These are phyloP conservation scores for Lasiosphaeria miniovina DNA, from an alignment of 495 filamentous ascomycete species.

Conservation along the genomic window DNA sequence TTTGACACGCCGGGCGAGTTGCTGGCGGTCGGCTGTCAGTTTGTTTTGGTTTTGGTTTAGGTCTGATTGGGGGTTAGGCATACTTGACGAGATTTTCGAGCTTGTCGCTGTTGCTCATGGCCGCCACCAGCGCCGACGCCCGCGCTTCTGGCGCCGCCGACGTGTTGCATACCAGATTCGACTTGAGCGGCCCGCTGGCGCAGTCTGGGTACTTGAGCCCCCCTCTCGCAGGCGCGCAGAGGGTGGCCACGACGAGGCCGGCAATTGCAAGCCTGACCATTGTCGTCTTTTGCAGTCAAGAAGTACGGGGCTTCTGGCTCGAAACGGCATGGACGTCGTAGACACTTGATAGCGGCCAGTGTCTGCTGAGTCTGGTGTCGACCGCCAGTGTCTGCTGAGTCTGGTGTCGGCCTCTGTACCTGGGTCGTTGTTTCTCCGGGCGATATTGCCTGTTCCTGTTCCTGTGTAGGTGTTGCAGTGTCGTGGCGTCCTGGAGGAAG, in stretches of 20 bases:
- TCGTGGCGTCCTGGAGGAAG: not conserved
- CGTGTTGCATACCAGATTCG: slow-evolving; percentile 46
- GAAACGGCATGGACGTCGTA: not conserved
- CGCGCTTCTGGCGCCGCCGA: slow-evolving; percentile 42
- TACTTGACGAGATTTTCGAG: slow-evolving; percentile 40
- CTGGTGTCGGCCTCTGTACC: not conserved
- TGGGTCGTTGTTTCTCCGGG: not conserved
- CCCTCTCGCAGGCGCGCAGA: slow-evolving; percentile 6
- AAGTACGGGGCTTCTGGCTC: not conserved
- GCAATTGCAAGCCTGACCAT: not conserved
- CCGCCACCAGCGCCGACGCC: slow-evolving; percentile 38
- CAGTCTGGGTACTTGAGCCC: slow-evolving; percentile 33
- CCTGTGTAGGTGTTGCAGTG: not conserved
- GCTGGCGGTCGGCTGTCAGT: slow-evolving; percentile 7
- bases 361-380: not conserved
- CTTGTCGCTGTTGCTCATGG: slow-evolving; percentile 44
- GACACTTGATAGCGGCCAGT: not conserved
- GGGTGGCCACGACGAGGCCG: not conserved
- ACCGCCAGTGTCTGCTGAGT: not conserved
- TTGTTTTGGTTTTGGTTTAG: not conserved
- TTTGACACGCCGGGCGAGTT: slow-evolving; percentile 33
- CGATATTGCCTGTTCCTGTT: not conserved
- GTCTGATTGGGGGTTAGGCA: slow-evolving; percentile 1
- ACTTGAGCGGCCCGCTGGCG: slow-evolving; percentile 30
- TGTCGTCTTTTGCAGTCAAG: not conserved